Conservation (phyloP, 371 early-diverging fungal genomes). For the Chytridiales sp. region DNA sequence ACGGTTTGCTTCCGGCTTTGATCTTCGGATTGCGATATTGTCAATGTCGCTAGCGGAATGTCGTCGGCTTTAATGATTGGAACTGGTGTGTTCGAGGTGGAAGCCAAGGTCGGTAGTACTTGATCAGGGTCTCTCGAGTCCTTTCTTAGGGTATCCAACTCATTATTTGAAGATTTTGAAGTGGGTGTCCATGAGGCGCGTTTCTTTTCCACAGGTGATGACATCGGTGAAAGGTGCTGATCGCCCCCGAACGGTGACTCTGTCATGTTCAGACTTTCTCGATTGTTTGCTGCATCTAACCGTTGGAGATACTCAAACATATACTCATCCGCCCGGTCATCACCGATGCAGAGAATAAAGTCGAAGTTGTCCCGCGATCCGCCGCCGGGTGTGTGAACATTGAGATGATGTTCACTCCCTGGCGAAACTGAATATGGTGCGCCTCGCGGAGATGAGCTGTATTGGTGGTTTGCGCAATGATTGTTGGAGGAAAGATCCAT, state of each 20-base stretch:
- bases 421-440: slow-evolving; percentile 1
- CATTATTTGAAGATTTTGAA: neutral
- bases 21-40: no score
- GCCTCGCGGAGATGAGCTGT: neutral
- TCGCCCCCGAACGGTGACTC: neutral
- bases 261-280: no score
- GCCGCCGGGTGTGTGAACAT: neutral
- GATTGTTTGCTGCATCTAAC: slow-evolving; percentile 34
- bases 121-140: neutral
- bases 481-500: neutral
- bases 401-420: neutral
- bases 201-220: neutral
- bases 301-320: slow-evolving; percentile 74
- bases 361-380: slow-evolving; percentile 44
- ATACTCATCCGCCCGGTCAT: slow-evolving; percentile 81
- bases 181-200: neutral
- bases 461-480: slow-evolving; percentile 1
- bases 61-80: no score
- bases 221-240: neutral
- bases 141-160: neutral
- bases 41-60: no score
- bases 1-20: no score
- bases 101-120: neutral
- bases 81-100: neutral
- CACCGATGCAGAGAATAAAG: slow-evolving; percentile 73